Percentiles rank a stretch among this genome's conserved stretches.
Evolutionary conservation across 192 early-diverging fungal species (phyloP).

Genomic region (Entomortierella beljakovae): DNA sequence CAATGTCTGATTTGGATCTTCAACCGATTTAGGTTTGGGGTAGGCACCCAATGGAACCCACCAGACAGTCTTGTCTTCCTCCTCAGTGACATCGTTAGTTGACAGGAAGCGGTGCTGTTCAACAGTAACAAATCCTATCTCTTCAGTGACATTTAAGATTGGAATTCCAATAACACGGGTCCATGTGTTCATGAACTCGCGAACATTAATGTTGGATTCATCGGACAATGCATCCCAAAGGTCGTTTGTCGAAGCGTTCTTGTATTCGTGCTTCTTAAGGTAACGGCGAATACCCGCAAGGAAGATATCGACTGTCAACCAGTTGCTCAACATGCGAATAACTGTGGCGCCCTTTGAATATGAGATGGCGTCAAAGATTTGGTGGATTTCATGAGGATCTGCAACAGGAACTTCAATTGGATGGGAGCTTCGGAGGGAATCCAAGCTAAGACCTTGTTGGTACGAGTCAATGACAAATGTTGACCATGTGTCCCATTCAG

Average conservation of each 20-base stretch:
- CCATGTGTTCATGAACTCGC: conserved; percentile 90
- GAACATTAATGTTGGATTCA: conserved; percentile 85
- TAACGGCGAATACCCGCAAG: conserved; percentile 77
- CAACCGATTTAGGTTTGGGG: conserved; percentile 36
- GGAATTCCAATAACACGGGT: conserved; percentile 86
- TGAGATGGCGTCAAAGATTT: conserved; percentile 96
- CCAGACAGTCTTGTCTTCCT: conserved; percentile 89
- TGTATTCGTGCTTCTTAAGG: conserved; percentile 85
- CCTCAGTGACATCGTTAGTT: conserved; percentile 80
- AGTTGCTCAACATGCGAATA: conserved; percentile 92
- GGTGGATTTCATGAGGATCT: conserved; percentile 88
- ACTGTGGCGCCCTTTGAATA: conserved; percentile 93
- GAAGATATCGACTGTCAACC: conserved; percentile 77
- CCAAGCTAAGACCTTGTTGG: conserved; percentile 79
- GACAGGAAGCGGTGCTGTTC: conserved; percentile 88
- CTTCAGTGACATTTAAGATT: conserved; percentile 77
- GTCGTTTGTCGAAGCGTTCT: conserved; percentile 88
- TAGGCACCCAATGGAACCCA: conserved; percentile 85
- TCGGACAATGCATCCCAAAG: conserved; percentile 88
- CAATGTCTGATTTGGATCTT: conserved; percentile 57
- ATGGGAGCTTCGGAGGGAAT: conserved; percentile 89
- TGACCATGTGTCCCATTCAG: conserved; percentile 94
- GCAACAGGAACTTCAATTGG: conserved; percentile 92
- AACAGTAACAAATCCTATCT: conserved; percentile 69
- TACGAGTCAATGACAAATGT: conserved; percentile 81